Evolutionary conservation across 768 basidiomycete species (phyloP).

Genomic region (Macrolepiota fuliginosa): DNA sequence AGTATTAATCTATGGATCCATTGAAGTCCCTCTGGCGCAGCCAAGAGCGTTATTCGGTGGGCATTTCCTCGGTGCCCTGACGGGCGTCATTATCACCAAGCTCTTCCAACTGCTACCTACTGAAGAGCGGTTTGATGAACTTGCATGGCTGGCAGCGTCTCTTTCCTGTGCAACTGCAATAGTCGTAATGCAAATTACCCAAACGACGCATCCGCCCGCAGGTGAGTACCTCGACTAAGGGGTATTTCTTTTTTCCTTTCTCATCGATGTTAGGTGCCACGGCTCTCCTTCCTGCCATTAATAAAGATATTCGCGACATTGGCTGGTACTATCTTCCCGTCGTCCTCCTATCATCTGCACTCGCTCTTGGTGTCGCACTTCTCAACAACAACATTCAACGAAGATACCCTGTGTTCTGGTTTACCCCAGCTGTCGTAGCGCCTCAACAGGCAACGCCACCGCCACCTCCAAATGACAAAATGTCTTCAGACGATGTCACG

Average conservation of each 20-base stretch:
- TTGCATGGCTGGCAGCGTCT: constrained; percentile 48
- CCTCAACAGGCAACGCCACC: constrained; percentile 6
- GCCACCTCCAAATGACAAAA: neutral
- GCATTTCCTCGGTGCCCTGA: constrained; percentile 48
- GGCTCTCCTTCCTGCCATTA: constrained; percentile 45
- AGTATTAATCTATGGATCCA: constrained; percentile 50
- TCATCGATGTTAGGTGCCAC: constrained; percentile 38
- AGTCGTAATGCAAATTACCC: constrained; percentile 51
- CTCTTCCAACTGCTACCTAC: constrained; percentile 44
- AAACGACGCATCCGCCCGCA: constrained; percentile 53
- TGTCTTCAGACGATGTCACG: neutral
- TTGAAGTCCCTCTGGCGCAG: constrained; percentile 53
- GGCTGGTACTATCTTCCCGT: constrained; percentile 56
- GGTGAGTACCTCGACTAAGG: constrained; percentile 26
- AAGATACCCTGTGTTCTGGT: constrained; percentile 51
- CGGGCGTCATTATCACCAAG: constrained; percentile 50
- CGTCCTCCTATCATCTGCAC: constrained; percentile 42
- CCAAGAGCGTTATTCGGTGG: constrained; percentile 50
- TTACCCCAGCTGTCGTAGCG: constrained; percentile 18
- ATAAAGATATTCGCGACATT: constrained; percentile 38
- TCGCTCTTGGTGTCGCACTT: constrained; percentile 44
- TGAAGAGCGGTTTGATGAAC: constrained; percentile 37
- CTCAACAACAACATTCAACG: constrained; percentile 50
- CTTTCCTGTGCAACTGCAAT: constrained; percentile 40
- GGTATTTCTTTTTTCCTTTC: neutral